Conservation (phyloP, 2,329 filamentous ascomycete species). For the Whalleya microplaca region DNA sequence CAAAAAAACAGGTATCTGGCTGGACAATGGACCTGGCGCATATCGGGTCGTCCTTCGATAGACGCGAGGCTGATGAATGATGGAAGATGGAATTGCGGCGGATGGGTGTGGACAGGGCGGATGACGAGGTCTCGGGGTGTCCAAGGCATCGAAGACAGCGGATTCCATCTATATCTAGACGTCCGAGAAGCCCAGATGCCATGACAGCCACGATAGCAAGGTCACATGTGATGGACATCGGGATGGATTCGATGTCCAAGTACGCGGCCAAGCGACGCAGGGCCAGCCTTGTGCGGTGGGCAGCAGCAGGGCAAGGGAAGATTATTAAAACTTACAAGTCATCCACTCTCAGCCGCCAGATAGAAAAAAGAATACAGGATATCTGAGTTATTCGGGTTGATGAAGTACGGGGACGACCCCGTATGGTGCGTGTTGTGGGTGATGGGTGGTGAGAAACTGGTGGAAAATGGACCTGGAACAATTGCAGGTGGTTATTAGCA, state of each 20-base stretch:
- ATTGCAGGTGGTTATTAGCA: conserved; percentile 24
- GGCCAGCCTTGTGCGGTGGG: conserved; percentile 34
- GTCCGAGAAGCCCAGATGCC: conserved; percentile 32
- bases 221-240: conserved; percentile 34
- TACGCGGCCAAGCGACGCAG: conserved; percentile 31
- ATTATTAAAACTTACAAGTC: conserved; percentile 38
- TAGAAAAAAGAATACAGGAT: conserved; percentile 18
- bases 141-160: conserved; percentile 30
- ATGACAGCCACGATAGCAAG: conserved; percentile 30
- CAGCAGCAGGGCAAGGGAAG: conserved; percentile 21
- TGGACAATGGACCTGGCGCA: conserved; percentile 37
- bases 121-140: conserved; percentile 28
- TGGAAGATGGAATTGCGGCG: conserved; percentile 46
- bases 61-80: conserved; percentile 52
- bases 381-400: conserved; percentile 25
- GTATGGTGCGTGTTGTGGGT: conserved; percentile 33
- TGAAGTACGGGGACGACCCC: conserved; percentile 30
- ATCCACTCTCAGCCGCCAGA: conserved; percentile 34
- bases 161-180: conserved; percentile 29
- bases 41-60: conserved; percentile 46
- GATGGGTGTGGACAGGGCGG: conserved; percentile 23
- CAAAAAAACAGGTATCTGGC: conserved; percentile 42
- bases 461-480: conserved; percentile 37
- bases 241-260: conserved; percentile 36
- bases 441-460: conserved; percentile 37